Evolutionary conservation across 1,139 yeast species (phyloP).

Genomic region (Yamadazyma triangularis): DNA sequence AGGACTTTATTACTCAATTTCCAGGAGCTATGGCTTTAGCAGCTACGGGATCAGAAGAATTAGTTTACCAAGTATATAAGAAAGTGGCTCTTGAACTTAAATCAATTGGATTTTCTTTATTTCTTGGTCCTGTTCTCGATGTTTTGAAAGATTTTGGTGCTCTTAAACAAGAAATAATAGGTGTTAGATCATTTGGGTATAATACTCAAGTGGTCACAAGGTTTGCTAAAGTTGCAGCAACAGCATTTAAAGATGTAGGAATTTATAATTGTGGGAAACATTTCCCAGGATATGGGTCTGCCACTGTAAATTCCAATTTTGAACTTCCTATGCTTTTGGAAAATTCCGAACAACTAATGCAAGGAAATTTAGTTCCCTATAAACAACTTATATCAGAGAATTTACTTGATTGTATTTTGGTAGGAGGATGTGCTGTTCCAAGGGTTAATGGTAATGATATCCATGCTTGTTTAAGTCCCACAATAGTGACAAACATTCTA

Average conservation of each 20-base stretch:
- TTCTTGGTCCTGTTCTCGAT: constrained; percentile 1
- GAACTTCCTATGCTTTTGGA: constrained; percentile 2
- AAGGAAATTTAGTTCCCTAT: constrained; percentile 1
- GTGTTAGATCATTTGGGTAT: constrained; percentile 2
- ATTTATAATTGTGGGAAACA: constrained; percentile 2
- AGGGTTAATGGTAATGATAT: constrained; percentile 2
- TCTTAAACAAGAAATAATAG: constrained; percentile 1
- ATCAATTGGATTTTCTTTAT: constrained; percentile 2
- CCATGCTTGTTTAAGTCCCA: constrained; percentile 2
- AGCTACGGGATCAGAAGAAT: too few relatives aligned
- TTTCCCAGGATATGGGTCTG: constrained; percentile 2
- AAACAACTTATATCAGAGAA: constrained; percentile 1
- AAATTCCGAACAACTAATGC: constrained; percentile 1
- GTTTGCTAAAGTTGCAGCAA: constrained; percentile 1
- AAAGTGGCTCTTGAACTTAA: constrained; percentile 2
- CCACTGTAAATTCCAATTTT: constrained; percentile 1
- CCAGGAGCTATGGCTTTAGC: too few relatives aligned
- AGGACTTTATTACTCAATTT: too few relatives aligned
- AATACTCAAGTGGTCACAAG: constrained; percentile 1
- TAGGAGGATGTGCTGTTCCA: constrained; percentile 2
- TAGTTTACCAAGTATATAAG: constrained; percentile 2
- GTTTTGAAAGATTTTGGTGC: constrained; percentile 1
- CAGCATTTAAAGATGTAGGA: constrained; percentile 2
- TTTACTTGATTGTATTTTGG: constrained; percentile 1
- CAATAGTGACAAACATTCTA: constrained; percentile 1